Evolutionary conservation across 768 basidiomycete genomes (phyloP), one percentile per base, ranked within the genome.

Genomic region (Lentinula raphanica): DNA sequence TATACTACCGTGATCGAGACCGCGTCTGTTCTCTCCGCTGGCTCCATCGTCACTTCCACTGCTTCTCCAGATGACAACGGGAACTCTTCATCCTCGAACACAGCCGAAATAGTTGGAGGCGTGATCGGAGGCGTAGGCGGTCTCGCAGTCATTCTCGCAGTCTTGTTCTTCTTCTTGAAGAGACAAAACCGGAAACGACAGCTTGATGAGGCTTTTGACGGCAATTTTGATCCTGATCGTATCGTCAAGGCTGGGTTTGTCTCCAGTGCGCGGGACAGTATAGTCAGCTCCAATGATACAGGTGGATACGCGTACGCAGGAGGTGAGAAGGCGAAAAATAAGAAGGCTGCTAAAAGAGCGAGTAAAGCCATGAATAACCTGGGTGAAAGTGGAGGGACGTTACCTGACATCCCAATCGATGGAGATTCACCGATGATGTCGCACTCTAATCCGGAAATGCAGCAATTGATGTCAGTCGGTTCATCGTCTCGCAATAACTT

Each of bases 211-310:
- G 35, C 21, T n/a, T 59, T 59, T 29, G 59, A 59, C 38, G 59
- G 59, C 17, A 59, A 59, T 27, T 59, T 59, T 54, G 59, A 59
- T 39, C 59, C 59, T 2, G 51, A 59, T 36, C 39, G 53, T 12
- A 59, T 50, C 29, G 19, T 50, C 11, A 21, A 28, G 1, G 13
- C 39, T 13, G 40, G 58, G 27, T 21, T 45, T 21, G n/a, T 27
- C 2, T 7, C 31, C 25, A 42, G 40, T 19, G 27, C 17, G 21
- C 45, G 56, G 27, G 51, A 53, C 21, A 53, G 51, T 27, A 36
- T 36, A 19, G 35, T 23, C 5, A 36, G 35, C 21, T 31, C 49
- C 17, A 53, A 36, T 39, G 51, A 53, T 19, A 23, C 51, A 15
- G 51, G 17, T n/a, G 51, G 51, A 38, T 53, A 25, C 25, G 51